phyloP scores from a whole-genome alignment of 2,329 filamentous ascomycete species.

The Alternaria triticimaculans region DNA sequence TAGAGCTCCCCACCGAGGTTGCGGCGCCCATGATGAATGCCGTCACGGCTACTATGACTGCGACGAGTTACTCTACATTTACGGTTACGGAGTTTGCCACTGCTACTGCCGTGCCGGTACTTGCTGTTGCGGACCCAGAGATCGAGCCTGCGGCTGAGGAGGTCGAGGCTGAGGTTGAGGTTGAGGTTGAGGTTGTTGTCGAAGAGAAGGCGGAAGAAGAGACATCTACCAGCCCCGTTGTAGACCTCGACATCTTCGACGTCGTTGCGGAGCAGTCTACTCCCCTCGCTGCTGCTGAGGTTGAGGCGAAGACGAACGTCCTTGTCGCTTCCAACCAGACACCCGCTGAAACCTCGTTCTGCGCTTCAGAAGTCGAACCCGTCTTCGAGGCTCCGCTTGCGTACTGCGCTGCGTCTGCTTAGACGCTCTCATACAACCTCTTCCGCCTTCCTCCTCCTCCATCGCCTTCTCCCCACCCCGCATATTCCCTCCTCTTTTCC shows the following conservation, averaged over 20 bases:
- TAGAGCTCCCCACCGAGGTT: not conserved
- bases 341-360: not conserved
- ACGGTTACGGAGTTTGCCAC: conserved; percentile 32
- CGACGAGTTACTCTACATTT: conserved; percentile 34
- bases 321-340: not conserved
- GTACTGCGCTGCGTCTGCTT: not conserved
- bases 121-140: not conserved
- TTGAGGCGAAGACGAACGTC: not conserved
- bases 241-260: not conserved
- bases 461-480: not conserved
- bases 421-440: not conserved
- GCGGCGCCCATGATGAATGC: conserved; percentile 19
- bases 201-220: not conserved
- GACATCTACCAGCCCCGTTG: not conserved
- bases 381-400: not conserved
- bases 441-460: too few relatives aligned
- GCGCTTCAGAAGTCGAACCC: not conserved
- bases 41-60: conserved; percentile 29
- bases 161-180: not conserved
- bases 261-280: not conserved
- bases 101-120: conserved; percentile 4
- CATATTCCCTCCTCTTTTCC: not conserved
- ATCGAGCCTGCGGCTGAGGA: not conserved
- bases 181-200: not conserved
- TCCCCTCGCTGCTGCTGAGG: not conserved